These are phyloP conservation scores for Croton setiger DNA, from an alignment of 441 rosid genomes.

Conservation along the genomic window DNA sequence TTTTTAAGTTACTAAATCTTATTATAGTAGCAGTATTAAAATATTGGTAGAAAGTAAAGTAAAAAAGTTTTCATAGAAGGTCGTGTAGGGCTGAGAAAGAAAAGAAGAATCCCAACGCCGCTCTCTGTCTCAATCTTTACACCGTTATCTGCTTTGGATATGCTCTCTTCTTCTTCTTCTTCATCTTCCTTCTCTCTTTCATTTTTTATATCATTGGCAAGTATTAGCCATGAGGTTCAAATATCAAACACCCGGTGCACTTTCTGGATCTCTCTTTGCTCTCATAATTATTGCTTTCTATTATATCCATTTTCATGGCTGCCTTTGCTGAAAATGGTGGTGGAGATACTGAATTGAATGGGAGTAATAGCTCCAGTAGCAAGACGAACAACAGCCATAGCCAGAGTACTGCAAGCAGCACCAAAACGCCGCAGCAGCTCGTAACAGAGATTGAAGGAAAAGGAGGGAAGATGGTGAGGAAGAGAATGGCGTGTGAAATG, in stretches of 20 bases:
- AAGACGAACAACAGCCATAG: neutral
- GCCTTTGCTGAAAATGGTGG: constrained; percentile 21
- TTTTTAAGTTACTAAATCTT: constrained; percentile 22
- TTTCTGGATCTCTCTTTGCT: neutral
- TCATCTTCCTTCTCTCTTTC: neutral
- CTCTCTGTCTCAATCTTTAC: constrained; percentile 31
- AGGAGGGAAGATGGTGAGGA: constrained; percentile 59
- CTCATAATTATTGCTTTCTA: neutral
- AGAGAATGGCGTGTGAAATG: constrained; percentile 85
- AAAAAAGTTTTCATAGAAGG: constrained; percentile 20
- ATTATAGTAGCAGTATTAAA: neutral
- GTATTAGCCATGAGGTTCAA: neutral
- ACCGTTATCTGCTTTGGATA: constrained; percentile 42
- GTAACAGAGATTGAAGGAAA: neutral
- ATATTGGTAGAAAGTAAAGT: neutral
- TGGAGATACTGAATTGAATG: neutral
- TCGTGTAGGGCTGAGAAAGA: constrained; percentile 26
- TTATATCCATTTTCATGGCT: constrained; percentile 34
- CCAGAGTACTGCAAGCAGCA: neutral
- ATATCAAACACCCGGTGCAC: constrained; percentile 1
- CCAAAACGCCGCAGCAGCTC: constrained; percentile 17
- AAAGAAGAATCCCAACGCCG: constrained; percentile 40
- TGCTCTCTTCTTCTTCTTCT: constrained; percentile 2
- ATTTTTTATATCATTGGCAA: constrained; percentile 8
- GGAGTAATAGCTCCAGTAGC: neutral